Conservation (phyloP, 2,329 filamentous ascomycete genomes). For the Gremmenia infestans region DNA sequence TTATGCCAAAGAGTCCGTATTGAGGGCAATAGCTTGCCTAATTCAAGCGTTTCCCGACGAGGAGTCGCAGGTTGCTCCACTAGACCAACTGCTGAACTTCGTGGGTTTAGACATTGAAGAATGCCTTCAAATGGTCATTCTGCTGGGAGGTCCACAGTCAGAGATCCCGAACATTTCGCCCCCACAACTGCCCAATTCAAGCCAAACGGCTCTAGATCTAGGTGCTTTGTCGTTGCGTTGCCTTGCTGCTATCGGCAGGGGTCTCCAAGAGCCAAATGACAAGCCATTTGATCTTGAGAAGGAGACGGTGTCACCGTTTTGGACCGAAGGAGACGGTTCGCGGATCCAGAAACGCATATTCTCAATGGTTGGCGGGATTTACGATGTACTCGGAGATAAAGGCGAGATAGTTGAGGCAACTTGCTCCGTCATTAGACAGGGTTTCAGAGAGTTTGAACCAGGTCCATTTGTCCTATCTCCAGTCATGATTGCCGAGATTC, state of each 20-base stretch:
- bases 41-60: constrained; percentile 65
- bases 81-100: constrained; percentile 55
- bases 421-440: constrained; percentile 66
- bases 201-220: constrained; percentile 32
- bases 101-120: constrained; percentile 57
- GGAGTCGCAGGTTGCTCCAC: constrained; percentile 46
- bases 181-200: not conserved
- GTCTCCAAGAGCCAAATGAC: constrained; percentile 64
- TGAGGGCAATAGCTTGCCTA: constrained; percentile 69
- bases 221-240: constrained; percentile 53
- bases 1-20: constrained; percentile 69
- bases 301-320: constrained; percentile 39
- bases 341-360: constrained; percentile 47
- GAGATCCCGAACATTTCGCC: not conserved
- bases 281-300: constrained; percentile 62
- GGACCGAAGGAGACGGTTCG: constrained; percentile 44
- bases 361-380: constrained; percentile 44
- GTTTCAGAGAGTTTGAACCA: constrained; percentile 68
- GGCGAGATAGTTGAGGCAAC: constrained; percentile 67
- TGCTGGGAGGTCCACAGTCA: not conserved
- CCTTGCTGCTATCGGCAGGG: constrained; percentile 65
- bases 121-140: constrained; percentile 25
- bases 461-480: constrained; percentile 75
- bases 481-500: constrained; percentile 59
- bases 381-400: constrained; percentile 51